Evolutionary conservation across 2,329 filamentous ascomycete genomes (phyloP).

Genomic region (Aulographum hederae): DNA sequence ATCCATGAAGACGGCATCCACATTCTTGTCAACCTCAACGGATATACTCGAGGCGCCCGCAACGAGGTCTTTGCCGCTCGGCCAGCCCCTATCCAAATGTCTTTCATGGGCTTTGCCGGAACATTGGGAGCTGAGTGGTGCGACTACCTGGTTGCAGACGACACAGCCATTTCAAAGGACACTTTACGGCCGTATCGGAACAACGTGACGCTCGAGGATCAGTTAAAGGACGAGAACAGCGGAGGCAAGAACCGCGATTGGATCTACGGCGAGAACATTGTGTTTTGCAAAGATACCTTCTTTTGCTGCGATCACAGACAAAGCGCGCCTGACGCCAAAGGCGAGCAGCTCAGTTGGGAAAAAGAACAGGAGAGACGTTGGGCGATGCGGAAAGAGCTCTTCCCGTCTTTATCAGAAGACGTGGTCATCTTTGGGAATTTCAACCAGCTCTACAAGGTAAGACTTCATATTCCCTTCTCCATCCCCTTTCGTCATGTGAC

Average conservation of each 20-base stretch:
- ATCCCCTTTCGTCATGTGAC: not conserved
- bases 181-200: conserved; percentile 66
- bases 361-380: conserved; percentile 68
- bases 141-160: conserved; percentile 85
- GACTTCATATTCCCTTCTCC: conserved; percentile 8
- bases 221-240: conserved; percentile 41
- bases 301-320: conserved; percentile 97
- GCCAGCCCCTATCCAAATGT: conserved; percentile 94
- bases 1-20: conserved; percentile 81
- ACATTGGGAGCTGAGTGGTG: conserved; percentile 96
- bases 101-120: conserved; percentile 97
- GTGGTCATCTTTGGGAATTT: conserved; percentile 91
- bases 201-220: conserved; percentile 58
- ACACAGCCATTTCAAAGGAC: conserved; percentile 63
- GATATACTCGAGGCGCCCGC: conserved; percentile 87
- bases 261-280: conserved; percentile 94
- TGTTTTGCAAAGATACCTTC: conserved; percentile 87
- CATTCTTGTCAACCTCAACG: conserved; percentile 93
- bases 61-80: conserved; percentile 95
- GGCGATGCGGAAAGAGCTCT: conserved; percentile 85
- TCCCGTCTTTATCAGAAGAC: conserved; percentile 66
- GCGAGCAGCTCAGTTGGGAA: conserved; percentile 53
- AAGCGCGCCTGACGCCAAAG: conserved; percentile 57
- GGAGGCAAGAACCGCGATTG: conserved; percentile 57
- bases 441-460: conserved; percentile 94